Percentiles rank a stretch among this genome's conserved stretches.
Conservation (phyloP, 176 grass and related monocot genomes). For the Eremochloa ophiuroides region DNA sequence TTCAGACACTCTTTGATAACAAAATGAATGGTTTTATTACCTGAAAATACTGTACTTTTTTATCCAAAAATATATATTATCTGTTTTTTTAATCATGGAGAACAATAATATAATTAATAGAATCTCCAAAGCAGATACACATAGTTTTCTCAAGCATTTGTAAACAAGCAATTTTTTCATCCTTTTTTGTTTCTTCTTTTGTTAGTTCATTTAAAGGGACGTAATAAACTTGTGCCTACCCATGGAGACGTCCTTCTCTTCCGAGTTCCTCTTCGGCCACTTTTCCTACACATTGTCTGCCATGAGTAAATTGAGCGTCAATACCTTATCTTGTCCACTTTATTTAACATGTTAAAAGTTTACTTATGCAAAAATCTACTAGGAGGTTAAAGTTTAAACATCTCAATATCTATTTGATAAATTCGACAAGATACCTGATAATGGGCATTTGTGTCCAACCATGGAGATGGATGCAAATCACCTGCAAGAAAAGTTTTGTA, state of each 20-base stretch:
- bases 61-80: not conserved
- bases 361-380: not conserved
- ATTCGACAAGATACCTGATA: not conserved
- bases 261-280: not conserved
- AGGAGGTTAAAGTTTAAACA: not conserved
- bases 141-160: not conserved
- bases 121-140: not conserved
- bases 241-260: slow-evolving; percentile 1
- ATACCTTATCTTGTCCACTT: not conserved
- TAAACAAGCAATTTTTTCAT: not conserved
- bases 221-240: not conserved
- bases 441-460: not conserved
- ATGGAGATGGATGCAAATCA: not conserved
- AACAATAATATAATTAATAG: not conserved
- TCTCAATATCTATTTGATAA: not conserved
- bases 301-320: not conserved
- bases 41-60: not conserved
- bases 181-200: not conserved
- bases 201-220: not conserved
- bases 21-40: not conserved
- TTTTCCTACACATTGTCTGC: not conserved
- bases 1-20: not conserved
- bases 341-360: not conserved
- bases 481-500: not conserved
- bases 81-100: not conserved